Conservation (phyloP, 2,329 filamentous ascomycete species). For the Ascomycota sp. region DNA sequence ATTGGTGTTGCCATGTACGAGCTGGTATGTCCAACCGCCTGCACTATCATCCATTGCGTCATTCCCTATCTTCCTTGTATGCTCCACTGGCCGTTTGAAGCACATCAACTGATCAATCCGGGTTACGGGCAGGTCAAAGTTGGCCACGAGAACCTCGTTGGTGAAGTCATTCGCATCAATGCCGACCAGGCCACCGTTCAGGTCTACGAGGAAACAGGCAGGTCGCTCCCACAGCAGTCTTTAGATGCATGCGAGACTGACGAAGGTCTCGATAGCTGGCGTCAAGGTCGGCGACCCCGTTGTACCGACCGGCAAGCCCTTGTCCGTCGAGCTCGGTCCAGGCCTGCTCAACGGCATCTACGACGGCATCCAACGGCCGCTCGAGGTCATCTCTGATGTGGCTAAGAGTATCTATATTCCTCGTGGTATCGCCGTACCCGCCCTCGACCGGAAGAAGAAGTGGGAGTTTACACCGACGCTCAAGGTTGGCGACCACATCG, state of each 20-base stretch:
- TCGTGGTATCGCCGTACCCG: slow-evolving; percentile 69
- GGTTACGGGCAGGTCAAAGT: slow-evolving; percentile 54
- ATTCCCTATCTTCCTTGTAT: no score
- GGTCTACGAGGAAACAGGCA: slow-evolving; percentile 97
- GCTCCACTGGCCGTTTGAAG: no score
- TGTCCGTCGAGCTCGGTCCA: slow-evolving; percentile 91
- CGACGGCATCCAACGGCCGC: slow-evolving; percentile 91
- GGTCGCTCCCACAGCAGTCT: slow-evolving; percentile 6
- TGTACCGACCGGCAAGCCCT: slow-evolving; percentile 69
- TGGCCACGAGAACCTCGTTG: slow-evolving; percentile 74
- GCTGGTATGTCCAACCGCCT: slow-evolving; percentile 37
- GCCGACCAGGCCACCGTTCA: slow-evolving; percentile 91
- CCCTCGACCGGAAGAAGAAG: slow-evolving; percentile 74
- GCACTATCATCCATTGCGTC: neutral
- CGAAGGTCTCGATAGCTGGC: slow-evolving; percentile 40
- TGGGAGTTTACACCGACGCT: slow-evolving; percentile 85
- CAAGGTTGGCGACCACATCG: slow-evolving; percentile 93
- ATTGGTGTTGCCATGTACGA: slow-evolving; percentile 99
- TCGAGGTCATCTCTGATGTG: slow-evolving; percentile 57
- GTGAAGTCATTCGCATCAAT: slow-evolving; percentile 95
- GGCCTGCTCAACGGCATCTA: slow-evolving; percentile 98
- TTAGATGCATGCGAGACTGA: neutral
- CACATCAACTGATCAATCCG: no score
- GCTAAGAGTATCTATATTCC: slow-evolving; percentile 92
- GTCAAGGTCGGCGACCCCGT: slow-evolving; percentile 92